Conservation (phyloP, 352 stramenopile genomes). For the Pythium sukuiense region DNA sequence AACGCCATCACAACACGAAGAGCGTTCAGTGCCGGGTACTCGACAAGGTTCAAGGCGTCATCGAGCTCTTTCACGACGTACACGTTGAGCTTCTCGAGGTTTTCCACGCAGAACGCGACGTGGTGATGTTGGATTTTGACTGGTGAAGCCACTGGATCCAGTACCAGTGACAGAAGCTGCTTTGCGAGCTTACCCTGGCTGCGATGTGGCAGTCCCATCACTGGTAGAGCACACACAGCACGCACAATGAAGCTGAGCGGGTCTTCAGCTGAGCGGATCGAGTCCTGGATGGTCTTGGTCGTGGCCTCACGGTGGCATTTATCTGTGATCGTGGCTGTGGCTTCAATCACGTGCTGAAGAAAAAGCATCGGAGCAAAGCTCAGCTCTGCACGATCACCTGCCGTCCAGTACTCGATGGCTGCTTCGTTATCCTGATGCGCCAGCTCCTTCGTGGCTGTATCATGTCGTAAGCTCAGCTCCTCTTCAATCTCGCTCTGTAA, state of each 20-base stretch:
- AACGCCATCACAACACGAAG: conserved; percentile 42
- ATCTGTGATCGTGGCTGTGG: conserved; percentile 54
- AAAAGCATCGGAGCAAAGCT: conserved; percentile 61
- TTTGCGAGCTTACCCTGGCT: conserved; percentile 63
- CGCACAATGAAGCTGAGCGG: conserved; percentile 51
- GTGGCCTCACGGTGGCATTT: conserved; percentile 51
- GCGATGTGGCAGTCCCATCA: conserved; percentile 56
- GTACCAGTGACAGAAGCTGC: conserved; percentile 49
- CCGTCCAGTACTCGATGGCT: conserved; percentile 53
- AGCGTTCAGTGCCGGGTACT: conserved; percentile 21
- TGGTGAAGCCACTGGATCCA: background rate
- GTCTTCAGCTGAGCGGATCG: conserved; percentile 42
- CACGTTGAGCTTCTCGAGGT: conserved; percentile 49
- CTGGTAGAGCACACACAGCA: conserved; percentile 44
- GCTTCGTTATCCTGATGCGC: conserved; percentile 16
- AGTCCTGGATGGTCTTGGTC: conserved; percentile 39
- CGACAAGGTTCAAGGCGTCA: conserved; percentile 45
- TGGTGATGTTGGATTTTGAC: conserved; percentile 38
- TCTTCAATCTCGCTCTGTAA: conserved; percentile 3
- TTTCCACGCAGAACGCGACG: conserved; percentile 44
- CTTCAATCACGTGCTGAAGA: conserved; percentile 63
- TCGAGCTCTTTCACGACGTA: conserved; percentile 73
- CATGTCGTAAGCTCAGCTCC: conserved; percentile 9
- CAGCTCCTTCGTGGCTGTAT: background rate
- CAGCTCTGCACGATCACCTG: conserved; percentile 23